Evolutionary conservation across 331 rosid species (phyloP).

Genomic region (Acacia concinna): DNA sequence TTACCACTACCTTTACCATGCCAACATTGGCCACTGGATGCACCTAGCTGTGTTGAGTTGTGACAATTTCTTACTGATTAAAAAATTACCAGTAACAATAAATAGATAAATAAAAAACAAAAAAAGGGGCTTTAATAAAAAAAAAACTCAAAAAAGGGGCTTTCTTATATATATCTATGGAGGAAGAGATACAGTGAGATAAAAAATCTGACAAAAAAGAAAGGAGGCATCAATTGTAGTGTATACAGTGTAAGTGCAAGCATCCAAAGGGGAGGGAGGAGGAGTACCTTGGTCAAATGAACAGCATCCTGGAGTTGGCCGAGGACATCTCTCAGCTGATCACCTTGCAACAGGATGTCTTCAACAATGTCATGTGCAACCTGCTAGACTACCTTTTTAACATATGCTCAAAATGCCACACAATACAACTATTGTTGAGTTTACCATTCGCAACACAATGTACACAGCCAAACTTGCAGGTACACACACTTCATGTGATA

Average conservation of each 20-base stretch:
- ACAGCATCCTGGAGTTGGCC: slow-evolving; percentile 94
- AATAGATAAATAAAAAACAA: neutral
- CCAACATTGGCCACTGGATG: neutral
- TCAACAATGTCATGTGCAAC: slow-evolving; percentile 78
- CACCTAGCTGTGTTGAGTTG: neutral
- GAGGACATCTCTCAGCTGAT: slow-evolving; percentile 66
- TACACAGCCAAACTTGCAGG: neutral
- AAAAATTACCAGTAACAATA: slow-evolving; percentile 1
- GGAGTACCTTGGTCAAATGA: slow-evolving; percentile 74
- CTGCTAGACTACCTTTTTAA: slow-evolving; percentile 48
- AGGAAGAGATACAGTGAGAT: neutral
- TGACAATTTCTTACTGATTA: slow-evolving; percentile 3
- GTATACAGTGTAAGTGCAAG: slow-evolving; percentile 3
- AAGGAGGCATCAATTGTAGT: neutral
- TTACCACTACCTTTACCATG: neutral
- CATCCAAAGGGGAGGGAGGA: neutral
- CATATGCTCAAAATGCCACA: slow-evolving; percentile 11
- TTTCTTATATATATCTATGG: neutral
- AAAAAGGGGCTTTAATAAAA: slow-evolving; percentile 1
- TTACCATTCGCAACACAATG: neutral
- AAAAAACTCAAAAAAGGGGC: no score
- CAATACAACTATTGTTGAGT: neutral
- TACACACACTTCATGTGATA: neutral
- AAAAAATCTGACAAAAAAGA: neutral
- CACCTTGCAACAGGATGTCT: slow-evolving; percentile 84